Base-by-base conservation (phyloP, 2,329 filamentous ascomycete genomes). In the Botryotinia convoluta region DNA sequence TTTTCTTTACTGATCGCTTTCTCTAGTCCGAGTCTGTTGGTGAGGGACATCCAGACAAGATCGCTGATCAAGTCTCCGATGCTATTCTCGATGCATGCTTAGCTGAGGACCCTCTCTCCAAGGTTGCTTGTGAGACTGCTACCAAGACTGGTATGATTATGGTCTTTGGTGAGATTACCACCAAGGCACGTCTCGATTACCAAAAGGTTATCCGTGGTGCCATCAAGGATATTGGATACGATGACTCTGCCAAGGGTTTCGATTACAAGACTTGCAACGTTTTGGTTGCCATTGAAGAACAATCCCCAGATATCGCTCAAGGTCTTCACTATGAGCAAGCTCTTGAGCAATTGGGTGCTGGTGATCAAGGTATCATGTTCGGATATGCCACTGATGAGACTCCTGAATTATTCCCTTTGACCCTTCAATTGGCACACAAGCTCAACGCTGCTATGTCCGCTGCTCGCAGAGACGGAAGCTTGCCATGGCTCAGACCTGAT, bases 351-450 rank as follows among this genome's bases (percentile, higher is more conserved):
- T 92, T 99, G 78, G 96, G 96, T 85, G 96, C 96, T 77, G 96
- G 96, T 92, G 96, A 99, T 86, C 96, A 99, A 89, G 96, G 96
- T 89, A 98, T 99, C 89, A 99, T 99, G 96, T 99, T 99, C 86
- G 96, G 96, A 81, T 99, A 99, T 89, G 96, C 96, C 84, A 97
- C 96, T 81, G 96, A 99, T 82, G 96, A 99, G 90, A 98, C 96
- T 81, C 95, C 95, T 76, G 96, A 99, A 88, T 90, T 97, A 80
- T 93, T 98, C 83, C 96, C 96, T 79, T 88, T 99, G 82, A 98
- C 95, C 81, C 89, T 98, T 80, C 90, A 95, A 81, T 91, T 98
- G 82, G 92, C 96, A 82, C 96, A 99, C 91, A 94, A 95, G 89
- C 93, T 99, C 81, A 99, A 99, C 87, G 89, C 91, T 83, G 94